These are phyloP conservation scores for Chrysoporthe cubensis DNA, from an alignment of 2,329 filamentous ascomycete genomes.

Conservation along the genomic window DNA sequence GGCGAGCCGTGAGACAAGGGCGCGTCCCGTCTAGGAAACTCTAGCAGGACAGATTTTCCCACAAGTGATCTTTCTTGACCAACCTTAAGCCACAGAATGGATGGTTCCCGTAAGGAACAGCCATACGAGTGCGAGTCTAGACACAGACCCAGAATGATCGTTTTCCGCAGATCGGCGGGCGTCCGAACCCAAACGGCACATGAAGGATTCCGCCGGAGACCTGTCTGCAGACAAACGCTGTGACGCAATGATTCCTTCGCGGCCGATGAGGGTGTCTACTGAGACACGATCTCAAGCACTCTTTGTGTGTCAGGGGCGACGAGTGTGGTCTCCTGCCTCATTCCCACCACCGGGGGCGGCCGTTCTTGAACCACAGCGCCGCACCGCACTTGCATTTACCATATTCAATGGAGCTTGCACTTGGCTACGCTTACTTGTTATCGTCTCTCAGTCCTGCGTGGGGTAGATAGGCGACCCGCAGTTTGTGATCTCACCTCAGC, in stretches of 20 bases:
- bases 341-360: background rate
- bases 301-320: background rate
- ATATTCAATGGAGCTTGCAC: background rate
- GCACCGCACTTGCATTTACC: background rate
- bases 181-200: background rate
- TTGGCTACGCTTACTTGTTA: background rate
- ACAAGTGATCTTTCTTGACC: too few species aligned
- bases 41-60: too few species aligned
- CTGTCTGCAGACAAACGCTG: background rate
- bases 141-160: background rate
- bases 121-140: too few species aligned
- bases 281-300: background rate
- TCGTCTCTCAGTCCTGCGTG: background rate
- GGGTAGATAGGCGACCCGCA: background rate
- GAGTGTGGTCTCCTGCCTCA: background rate
- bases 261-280: background rate
- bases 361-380: background rate
- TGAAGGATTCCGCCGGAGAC: background rate
- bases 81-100: too few species aligned
- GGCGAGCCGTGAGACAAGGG: too few species aligned
- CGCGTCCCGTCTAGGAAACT: too few species aligned
- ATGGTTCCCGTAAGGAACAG: too few species aligned
- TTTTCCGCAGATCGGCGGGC: background rate
- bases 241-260: background rate
- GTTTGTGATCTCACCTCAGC: constrained; percentile 4